These are phyloP conservation scores for Mitragyna speciosa DNA, from an alignment of 257 asterid species.

Conservation along the genomic window DNA sequence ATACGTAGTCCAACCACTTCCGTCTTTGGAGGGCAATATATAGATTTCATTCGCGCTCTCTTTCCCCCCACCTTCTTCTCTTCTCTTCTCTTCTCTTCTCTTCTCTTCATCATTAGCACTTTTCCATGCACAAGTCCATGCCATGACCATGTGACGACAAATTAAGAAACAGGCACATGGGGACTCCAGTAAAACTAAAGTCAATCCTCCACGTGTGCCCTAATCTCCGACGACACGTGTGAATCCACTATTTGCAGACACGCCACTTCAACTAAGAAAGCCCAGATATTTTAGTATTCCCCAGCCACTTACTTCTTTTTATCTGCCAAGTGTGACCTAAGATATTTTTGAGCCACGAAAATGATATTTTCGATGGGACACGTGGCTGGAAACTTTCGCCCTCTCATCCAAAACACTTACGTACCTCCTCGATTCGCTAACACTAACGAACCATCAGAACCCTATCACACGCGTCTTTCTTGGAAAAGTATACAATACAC, in stretches of 20 bases:
- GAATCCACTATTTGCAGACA: background rate
- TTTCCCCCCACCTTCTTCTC: no score
- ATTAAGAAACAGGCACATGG: no score
- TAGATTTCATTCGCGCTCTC: no score
- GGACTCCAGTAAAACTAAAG: background rate
- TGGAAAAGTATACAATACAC: no score
- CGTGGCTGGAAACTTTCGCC: conserved; percentile 13
- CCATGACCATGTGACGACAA: no score
- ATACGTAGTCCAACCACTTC: no score
- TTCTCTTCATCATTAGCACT: no score
- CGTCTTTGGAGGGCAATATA: no score
- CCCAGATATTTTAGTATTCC: background rate
- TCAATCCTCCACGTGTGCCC: background rate
- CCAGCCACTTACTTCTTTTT: background rate
- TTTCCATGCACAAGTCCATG: no score
- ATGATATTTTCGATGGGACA: conserved; percentile 21
- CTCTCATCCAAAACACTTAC: background rate
- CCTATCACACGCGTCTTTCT: conserved; percentile 8
- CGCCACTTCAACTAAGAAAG: background rate
- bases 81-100: no score
- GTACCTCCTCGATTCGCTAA: background rate
- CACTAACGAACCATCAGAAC: background rate
- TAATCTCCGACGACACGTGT: background rate
- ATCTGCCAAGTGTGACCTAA: background rate
- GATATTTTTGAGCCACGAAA: conserved; percentile 20